Evolutionary conservation across 2,329 filamentous ascomycete genomes (phyloP).

Genomic region (Stagonosporopsis vannaccii): DNA sequence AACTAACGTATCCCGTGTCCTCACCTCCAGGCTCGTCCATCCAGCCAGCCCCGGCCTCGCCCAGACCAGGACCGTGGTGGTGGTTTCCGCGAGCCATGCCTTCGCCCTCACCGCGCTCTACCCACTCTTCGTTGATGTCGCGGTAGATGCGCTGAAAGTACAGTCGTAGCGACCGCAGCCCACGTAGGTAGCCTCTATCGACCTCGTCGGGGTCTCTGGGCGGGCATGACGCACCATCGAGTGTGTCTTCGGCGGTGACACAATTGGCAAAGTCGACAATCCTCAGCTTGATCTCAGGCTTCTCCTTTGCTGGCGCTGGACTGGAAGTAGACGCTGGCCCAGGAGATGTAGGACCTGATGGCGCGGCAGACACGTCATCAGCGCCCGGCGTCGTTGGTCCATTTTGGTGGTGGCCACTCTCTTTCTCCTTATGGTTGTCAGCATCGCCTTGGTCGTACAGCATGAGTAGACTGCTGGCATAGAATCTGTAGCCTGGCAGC

Average conservation of each 20-base stretch:
- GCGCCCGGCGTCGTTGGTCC: conserved; percentile 23
- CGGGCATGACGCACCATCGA: conserved; percentile 72
- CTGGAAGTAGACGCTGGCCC: conserved; percentile 22
- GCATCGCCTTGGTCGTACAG: conserved; percentile 90
- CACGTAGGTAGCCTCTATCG: conserved; percentile 88
- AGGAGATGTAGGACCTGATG: conserved; percentile 38
- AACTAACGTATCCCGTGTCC: conserved; percentile 49
- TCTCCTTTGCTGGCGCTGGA: conserved; percentile 30
- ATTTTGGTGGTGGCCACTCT: conserved; percentile 18
- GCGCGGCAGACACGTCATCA: conserved; percentile 29
- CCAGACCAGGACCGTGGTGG: conserved; percentile 43
- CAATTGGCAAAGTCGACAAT: conserved; percentile 99
- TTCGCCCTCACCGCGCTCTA: conserved; percentile 53
- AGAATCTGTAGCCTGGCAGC: conserved; percentile 88
- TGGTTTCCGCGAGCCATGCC: conserved; percentile 45
- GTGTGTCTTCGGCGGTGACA: conserved; percentile 80
- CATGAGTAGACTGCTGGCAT: conserved; percentile 92
- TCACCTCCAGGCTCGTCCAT: conserved; percentile 44
- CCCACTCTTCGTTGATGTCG: conserved; percentile 67
- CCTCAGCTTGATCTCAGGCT: conserved; percentile 80
- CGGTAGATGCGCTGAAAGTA: conserved; percentile 90
- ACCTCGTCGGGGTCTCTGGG: conserved; percentile 81
- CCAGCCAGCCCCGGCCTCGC: conserved; percentile 44
- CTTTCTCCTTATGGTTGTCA: conserved; percentile 56
- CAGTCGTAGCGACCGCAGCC: conserved; percentile 76